phyloP scores from a whole-genome alignment of 2,329 filamentous ascomycete species.

The Bipolaris victoriae region DNA sequence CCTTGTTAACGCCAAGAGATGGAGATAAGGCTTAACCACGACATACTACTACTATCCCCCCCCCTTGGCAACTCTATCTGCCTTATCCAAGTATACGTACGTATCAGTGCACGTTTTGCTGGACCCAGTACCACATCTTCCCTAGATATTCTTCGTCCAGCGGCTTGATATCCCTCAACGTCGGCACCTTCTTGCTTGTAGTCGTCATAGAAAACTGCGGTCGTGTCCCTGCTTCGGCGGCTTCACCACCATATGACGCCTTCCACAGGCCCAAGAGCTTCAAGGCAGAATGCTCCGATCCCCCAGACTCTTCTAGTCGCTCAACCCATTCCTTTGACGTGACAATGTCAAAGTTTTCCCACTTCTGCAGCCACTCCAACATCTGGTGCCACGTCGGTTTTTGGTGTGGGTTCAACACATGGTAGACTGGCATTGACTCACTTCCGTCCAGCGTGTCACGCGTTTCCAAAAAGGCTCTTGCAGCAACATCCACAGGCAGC shows the following conservation, averaged over 20 bases:
- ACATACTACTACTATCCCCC: too few relatives aligned
- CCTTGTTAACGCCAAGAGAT: neutral
- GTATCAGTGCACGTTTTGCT: slow-evolving; percentile 24
- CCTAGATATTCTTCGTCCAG: slow-evolving; percentile 53
- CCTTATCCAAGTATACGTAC: neutral
- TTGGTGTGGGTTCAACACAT: slow-evolving; percentile 57
- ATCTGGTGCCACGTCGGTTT: slow-evolving; percentile 55
- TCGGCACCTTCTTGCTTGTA: slow-evolving; percentile 44
- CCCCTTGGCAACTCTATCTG: too few relatives aligned
- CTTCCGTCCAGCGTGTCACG: slow-evolving; percentile 20
- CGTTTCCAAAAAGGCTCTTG: slow-evolving; percentile 58
- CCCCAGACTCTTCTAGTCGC: slow-evolving; percentile 46
- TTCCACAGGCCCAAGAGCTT: slow-evolving; percentile 60
- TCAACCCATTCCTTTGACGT: slow-evolving; percentile 51
- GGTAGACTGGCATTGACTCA: slow-evolving; percentile 48
- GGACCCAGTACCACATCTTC: slow-evolving; percentile 53
- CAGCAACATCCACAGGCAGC: slow-evolving; percentile 44
- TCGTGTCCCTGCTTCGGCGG: slow-evolving; percentile 4
- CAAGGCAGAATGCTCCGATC: slow-evolving; percentile 52
- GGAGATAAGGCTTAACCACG: too few relatives aligned
- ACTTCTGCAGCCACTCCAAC: slow-evolving; percentile 53
- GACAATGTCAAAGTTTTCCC: slow-evolving; percentile 51
- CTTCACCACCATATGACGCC: slow-evolving; percentile 46
- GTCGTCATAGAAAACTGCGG: slow-evolving; percentile 45
- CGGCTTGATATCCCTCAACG: slow-evolving; percentile 47